These are phyloP conservation scores for Pythium insidiosum DNA, from an alignment of 352 stramenopile genomes.

Conservation along the genomic window DNA sequence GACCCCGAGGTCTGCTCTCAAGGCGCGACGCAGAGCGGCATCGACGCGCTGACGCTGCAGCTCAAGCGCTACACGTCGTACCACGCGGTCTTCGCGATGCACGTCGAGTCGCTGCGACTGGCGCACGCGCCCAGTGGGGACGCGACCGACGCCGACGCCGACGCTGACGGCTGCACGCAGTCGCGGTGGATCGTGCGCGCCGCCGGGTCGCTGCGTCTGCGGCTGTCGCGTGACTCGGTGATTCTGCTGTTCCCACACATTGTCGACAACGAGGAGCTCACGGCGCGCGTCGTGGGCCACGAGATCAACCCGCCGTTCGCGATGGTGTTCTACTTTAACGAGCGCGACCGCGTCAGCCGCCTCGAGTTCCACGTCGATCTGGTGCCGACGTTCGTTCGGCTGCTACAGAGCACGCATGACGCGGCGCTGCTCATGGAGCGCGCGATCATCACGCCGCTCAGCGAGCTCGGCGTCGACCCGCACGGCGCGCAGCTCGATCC, in stretches of 20 bases:
- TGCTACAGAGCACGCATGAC: slow-evolving; percentile 26
- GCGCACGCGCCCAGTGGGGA: slow-evolving; percentile 1
- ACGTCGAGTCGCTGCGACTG: slow-evolving; percentile 11
- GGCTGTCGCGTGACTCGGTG: slow-evolving; percentile 54
- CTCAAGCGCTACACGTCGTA: slow-evolving; percentile 69
- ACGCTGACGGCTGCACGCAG: too few relatives aligned
- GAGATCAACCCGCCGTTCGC: slow-evolving; percentile 49
- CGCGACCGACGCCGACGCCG: neutral
- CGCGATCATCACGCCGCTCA: slow-evolving; percentile 46
- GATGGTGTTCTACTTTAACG: slow-evolving; percentile 47
- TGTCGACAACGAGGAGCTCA: slow-evolving; percentile 38
- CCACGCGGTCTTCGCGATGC: slow-evolving; percentile 42
- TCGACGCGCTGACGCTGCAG: slow-evolving; percentile 51
- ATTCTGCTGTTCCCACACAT: slow-evolving; percentile 70
- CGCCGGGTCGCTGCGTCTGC: slow-evolving; percentile 26
- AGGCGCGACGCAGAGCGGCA: slow-evolving; percentile 20
- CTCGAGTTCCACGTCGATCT: slow-evolving; percentile 55
- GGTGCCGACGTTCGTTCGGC: slow-evolving; percentile 32
- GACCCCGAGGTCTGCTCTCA: slow-evolving; percentile 23
- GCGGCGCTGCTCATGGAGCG: slow-evolving; percentile 25
- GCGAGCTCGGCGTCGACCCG: slow-evolving; percentile 48
- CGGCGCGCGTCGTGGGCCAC: slow-evolving; percentile 39
- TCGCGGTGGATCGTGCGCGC: slow-evolving; percentile 32
- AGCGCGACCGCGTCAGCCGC: slow-evolving; percentile 33
- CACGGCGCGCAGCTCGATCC: slow-evolving; percentile 25